phyloP scores from a whole-genome alignment of 1,284 basidiomycete genomes.

The Ustilago trichophora region DNA sequence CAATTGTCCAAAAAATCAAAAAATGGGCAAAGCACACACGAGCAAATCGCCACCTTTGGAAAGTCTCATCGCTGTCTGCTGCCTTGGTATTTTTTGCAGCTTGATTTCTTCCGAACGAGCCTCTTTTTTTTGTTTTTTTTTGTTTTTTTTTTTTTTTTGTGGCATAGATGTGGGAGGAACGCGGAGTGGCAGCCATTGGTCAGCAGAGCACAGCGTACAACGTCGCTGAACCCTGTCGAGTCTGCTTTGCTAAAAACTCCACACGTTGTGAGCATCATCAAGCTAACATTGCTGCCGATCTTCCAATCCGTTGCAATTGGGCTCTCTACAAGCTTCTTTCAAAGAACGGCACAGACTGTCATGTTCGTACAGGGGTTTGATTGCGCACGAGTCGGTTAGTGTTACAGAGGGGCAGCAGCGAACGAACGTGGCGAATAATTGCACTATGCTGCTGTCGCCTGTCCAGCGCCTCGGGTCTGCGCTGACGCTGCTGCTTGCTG shows the following conservation, averaged over 20 bases:
- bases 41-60: conserved; percentile 18
- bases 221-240: conserved; percentile 6
- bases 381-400: neutral
- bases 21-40: conserved; percentile 13
- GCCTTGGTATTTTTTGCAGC: neutral
- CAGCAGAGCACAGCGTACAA: conserved; percentile 9
- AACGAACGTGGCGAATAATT: too few relatives aligned
- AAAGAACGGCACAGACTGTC: too few relatives aligned
- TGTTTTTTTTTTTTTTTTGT: too few relatives aligned
- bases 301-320: neutral
- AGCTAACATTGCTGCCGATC: conserved; percentile 2
- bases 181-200: conserved; percentile 13
- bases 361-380: neutral
- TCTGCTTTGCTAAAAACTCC: conserved; percentile 17
- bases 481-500: conserved; percentile 23
- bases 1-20: conserved; percentile 8
- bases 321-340: neutral
- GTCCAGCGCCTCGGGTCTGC: conserved; percentile 10
- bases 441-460: conserved; percentile 14
- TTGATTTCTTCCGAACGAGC: conserved; percentile 8
- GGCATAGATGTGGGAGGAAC: neutral
- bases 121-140: too few relatives aligned
- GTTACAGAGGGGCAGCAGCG: neutral
- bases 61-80: conserved; percentile 11
- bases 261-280: conserved; percentile 4